phyloP scores from a whole-genome alignment of 2,329 filamentous ascomycete genomes.

The Rhynchosporium agropyri region DNA sequence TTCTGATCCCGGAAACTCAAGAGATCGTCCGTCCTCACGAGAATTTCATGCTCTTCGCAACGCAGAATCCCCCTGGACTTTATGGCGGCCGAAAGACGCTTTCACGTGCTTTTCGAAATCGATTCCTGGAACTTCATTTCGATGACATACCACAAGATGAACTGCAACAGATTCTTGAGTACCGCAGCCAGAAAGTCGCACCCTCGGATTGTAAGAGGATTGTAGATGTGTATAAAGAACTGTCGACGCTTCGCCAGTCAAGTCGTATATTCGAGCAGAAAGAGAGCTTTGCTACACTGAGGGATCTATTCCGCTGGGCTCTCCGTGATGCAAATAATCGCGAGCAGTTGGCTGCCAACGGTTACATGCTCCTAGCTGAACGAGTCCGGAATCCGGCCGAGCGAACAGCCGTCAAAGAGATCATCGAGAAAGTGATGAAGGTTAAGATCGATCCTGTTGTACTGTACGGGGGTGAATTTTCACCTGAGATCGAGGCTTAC shows the following conservation, averaged over 20 bases:
- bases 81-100: constrained; percentile 94
- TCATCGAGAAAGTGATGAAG: constrained; percentile 90
- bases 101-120: constrained; percentile 92
- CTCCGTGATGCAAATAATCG: constrained; percentile 80
- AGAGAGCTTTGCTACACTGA: constrained; percentile 92
- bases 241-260: constrained; percentile 87
- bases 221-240: constrained; percentile 89
- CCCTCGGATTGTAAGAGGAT: constrained; percentile 91
- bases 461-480: constrained; percentile 68
- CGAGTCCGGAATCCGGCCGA: constrained; percentile 91
- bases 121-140: constrained; percentile 95
- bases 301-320: constrained; percentile 96
- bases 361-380: constrained; percentile 95
- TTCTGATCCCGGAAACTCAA: constrained; percentile 95
- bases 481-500: constrained; percentile 58
- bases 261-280: constrained; percentile 94
- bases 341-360: constrained; percentile 86
- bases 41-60: constrained; percentile 97
- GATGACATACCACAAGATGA: constrained; percentile 97
- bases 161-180: constrained; percentile 85
- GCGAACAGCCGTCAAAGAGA: constrained; percentile 76
- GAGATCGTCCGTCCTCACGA: constrained; percentile 89
- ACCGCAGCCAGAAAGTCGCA: constrained; percentile 81
- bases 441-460: constrained; percentile 74
- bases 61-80: constrained; percentile 92